These are phyloP conservation scores for Bruguiera parviflora DNA, from an alignment of 345 rosid genomes.

Conservation along the genomic window DNA sequence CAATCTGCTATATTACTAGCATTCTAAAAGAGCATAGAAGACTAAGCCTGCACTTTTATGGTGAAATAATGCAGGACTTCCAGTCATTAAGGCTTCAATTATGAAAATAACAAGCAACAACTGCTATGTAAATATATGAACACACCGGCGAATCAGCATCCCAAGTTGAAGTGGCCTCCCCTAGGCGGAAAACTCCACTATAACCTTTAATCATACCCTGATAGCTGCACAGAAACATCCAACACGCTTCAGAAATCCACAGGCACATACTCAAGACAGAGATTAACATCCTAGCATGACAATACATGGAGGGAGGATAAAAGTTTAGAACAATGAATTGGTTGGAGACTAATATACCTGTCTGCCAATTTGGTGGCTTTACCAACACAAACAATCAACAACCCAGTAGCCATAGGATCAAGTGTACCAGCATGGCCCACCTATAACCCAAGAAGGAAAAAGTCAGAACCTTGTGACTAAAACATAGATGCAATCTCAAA, in stretches of 20 bases:
- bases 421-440: conserved; percentile 99
- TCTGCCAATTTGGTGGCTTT: conserved; percentile 91
- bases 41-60: background rate
- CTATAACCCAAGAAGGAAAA: conserved; percentile 33
- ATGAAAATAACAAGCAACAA: background rate
- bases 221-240: conserved; percentile 47
- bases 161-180: conserved; percentile 96
- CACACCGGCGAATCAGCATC: conserved; percentile 97
- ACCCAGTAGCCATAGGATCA: conserved; percentile 98
- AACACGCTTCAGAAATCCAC: conserved; percentile 1
- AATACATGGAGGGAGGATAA: background rate
- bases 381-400: conserved; percentile 85
- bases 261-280: background rate
- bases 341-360: conserved; percentile 41
- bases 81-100: background rate
- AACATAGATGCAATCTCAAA: conserved; percentile 4
- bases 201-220: conserved; percentile 93
- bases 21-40: too few species aligned
- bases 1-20: too few species aligned
- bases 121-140: conserved; percentile 3
- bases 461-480: background rate
- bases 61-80: background rate
- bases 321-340: conserved; percentile 6
- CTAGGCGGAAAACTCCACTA: conserved; percentile 89
- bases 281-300: background rate